Percentiles rank a stretch among this genome's conserved stretches.
Evolutionary conservation across 1,284 basidiomycete genomes (phyloP).

Genomic region (Apiotrichum sp.): DNA sequence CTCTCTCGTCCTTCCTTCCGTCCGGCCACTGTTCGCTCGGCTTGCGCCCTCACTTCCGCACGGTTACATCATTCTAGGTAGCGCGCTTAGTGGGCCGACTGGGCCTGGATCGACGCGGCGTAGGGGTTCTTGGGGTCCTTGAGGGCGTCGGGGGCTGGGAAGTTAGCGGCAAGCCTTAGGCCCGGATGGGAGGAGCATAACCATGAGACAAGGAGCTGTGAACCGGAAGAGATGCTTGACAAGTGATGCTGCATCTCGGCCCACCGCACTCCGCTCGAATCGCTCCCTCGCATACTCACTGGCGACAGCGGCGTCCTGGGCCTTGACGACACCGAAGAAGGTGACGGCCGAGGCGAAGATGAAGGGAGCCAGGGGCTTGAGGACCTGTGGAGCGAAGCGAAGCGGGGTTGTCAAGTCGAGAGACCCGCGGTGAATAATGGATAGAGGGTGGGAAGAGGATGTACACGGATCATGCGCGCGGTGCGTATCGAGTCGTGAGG

Average conservation of each 20-base stretch:
- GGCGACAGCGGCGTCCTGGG: constrained; percentile 33
- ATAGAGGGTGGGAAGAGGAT: neutral
- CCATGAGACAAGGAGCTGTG: too few species aligned
- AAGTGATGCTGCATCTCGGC: too few species aligned
- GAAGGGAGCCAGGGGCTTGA: constrained; percentile 42
- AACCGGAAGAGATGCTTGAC: too few species aligned
- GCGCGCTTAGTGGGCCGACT: constrained; percentile 12
- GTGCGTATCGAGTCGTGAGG: too few species aligned
- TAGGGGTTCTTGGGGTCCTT: constrained; percentile 37
- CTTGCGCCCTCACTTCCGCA: neutral
- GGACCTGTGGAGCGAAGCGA: constrained; percentile 23
- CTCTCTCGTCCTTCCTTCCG: too few species aligned
- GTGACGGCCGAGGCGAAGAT: constrained; percentile 34
- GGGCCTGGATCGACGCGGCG: constrained; percentile 18
- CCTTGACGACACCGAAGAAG: constrained; percentile 35
- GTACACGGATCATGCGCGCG: neutral
- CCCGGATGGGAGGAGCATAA: neutral
- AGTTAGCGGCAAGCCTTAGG: constrained; percentile 7
- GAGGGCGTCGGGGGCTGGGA: constrained; percentile 28
- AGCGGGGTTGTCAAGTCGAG: neutral
- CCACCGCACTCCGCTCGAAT: too few species aligned
- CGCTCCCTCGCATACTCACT: constrained; percentile 23
- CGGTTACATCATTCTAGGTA: constrained; percentile 11
- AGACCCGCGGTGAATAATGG: neutral
- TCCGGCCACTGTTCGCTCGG: neutral